These are phyloP conservation scores for Pichia ethanolica DNA, from an alignment of 805 yeast genomes.

Conservation along the genomic window DNA sequence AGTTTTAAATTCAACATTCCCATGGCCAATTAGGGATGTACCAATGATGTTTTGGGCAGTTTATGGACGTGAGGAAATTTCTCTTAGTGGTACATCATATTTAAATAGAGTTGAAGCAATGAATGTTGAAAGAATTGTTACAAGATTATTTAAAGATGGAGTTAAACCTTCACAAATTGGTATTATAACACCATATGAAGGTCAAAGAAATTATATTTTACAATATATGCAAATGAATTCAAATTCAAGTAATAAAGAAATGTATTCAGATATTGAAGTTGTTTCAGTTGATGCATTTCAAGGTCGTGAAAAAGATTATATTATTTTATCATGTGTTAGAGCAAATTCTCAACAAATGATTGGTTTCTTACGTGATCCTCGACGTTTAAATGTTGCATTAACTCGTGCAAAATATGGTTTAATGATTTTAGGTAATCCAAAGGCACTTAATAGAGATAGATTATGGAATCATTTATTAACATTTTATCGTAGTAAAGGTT, in stretches of 20 bases:
- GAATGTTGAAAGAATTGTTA: slow-evolving; percentile 74
- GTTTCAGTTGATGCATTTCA: slow-evolving; percentile 69
- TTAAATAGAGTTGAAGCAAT: slow-evolving; percentile 85
- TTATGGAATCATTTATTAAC: slow-evolving; percentile 74
- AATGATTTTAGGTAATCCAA: slow-evolving; percentile 76
- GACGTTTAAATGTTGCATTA: slow-evolving; percentile 83
- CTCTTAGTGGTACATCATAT: slow-evolving; percentile 72
- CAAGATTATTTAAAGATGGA: slow-evolving; percentile 68
- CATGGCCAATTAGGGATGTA: slow-evolving; percentile 80
- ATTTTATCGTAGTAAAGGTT: slow-evolving; percentile 77
- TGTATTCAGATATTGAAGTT: slow-evolving; percentile 71
- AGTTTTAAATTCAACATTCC: slow-evolving; percentile 51
- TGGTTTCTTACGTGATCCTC: slow-evolving; percentile 78
- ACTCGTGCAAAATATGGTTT: slow-evolving; percentile 84
- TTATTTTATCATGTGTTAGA: slow-evolving; percentile 46
- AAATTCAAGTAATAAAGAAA: slow-evolving; percentile 48
- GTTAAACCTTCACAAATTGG: slow-evolving; percentile 79
- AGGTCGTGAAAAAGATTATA: slow-evolving; percentile 49
- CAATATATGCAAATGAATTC: slow-evolving; percentile 74
- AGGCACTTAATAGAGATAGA: slow-evolving; percentile 58
- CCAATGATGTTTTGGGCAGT: slow-evolving; percentile 98
- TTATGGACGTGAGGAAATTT: slow-evolving; percentile 82
- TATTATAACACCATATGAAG: slow-evolving; percentile 90
- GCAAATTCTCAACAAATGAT: slow-evolving; percentile 67
- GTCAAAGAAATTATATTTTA: slow-evolving; percentile 76